These are phyloP conservation scores for Talaromyces sp. DNA, from an alignment of 2,329 filamentous ascomycete genomes.

Conservation along the genomic window DNA sequence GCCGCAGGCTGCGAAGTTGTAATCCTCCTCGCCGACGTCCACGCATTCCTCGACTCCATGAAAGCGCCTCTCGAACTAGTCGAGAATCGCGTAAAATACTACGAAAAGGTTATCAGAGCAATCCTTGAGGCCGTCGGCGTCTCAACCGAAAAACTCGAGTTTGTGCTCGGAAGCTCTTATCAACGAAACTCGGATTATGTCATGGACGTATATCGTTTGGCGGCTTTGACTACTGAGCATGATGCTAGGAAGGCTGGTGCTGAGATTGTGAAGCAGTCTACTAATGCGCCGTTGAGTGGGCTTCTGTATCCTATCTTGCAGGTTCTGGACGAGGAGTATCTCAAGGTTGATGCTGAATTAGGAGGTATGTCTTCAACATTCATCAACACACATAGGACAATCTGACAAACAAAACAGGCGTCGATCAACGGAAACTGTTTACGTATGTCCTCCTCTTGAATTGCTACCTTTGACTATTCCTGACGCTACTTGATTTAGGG, in stretches of 20 bases:
- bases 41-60: slow-evolving; percentile 50
- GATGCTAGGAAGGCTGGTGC: slow-evolving; percentile 75
- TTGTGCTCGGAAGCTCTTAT: slow-evolving; percentile 81
- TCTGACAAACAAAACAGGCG: background rate
- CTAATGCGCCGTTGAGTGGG: slow-evolving; percentile 69
- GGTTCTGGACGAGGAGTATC: slow-evolving; percentile 83
- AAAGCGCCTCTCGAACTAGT: slow-evolving; percentile 89
- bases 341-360: slow-evolving; percentile 84
- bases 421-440: slow-evolving; percentile 72
- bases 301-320: slow-evolving; percentile 85
- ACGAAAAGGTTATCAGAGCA: slow-evolving; percentile 70
- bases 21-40: slow-evolving; percentile 67
- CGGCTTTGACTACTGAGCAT: slow-evolving; percentile 67
- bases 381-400: too few species aligned
- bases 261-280: slow-evolving; percentile 90
- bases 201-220: slow-evolving; percentile 83
- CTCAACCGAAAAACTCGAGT: slow-evolving; percentile 71
- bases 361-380: slow-evolving; percentile 48
- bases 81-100: slow-evolving; percentile 77
- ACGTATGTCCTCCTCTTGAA: background rate
- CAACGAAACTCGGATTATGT: slow-evolving; percentile 66
- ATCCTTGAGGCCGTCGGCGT: slow-evolving; percentile 76
- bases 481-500: slow-evolving; percentile 41
- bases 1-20: slow-evolving; percentile 78
- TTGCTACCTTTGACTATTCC: background rate